phyloP scores from a whole-genome alignment of 2,329 filamentous ascomycete genomes.

The Aspergillus viridinutans region DNA sequence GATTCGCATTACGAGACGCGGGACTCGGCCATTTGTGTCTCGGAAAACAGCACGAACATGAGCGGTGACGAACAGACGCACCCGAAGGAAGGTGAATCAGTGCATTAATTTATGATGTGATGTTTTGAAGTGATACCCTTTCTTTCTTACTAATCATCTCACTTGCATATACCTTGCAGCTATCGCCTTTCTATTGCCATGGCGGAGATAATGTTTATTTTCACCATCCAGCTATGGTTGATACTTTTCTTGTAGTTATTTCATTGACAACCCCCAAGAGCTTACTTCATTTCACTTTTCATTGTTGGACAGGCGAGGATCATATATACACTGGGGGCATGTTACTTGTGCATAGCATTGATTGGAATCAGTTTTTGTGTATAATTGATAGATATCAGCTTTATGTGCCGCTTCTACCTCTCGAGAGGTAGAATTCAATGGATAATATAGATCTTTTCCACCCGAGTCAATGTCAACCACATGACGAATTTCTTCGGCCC shows the following conservation, averaged over 20 bases:
- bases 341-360: slow-evolving; percentile 25
- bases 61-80: slow-evolving; percentile 12
- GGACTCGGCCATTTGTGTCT: slow-evolving; percentile 27
- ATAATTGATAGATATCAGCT: background rate
- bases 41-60: slow-evolving; percentile 9
- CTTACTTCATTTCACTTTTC: slow-evolving; percentile 2
- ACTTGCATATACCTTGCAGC: slow-evolving; percentile 9
- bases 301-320: slow-evolving; percentile 8
- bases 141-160: slow-evolving; percentile 10
- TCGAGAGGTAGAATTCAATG: background rate
- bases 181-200: background rate
- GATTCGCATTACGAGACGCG: slow-evolving; percentile 22
- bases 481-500: background rate
- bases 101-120: slow-evolving; percentile 20
- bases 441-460: background rate
- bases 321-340: slow-evolving; percentile 17
- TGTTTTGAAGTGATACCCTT: slow-evolving; percentile 24
- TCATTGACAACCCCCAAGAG: background rate
- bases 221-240: background rate
- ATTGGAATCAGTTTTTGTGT: slow-evolving; percentile 7
- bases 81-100: slow-evolving; percentile 3
- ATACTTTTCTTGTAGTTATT: slow-evolving; percentile 17
- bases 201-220: background rate
- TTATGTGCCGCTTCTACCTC: background rate
- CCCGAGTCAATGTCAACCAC: background rate